Conservation (phyloP, 139 green algal genomes). For the Micractinium sp. region DNA sequence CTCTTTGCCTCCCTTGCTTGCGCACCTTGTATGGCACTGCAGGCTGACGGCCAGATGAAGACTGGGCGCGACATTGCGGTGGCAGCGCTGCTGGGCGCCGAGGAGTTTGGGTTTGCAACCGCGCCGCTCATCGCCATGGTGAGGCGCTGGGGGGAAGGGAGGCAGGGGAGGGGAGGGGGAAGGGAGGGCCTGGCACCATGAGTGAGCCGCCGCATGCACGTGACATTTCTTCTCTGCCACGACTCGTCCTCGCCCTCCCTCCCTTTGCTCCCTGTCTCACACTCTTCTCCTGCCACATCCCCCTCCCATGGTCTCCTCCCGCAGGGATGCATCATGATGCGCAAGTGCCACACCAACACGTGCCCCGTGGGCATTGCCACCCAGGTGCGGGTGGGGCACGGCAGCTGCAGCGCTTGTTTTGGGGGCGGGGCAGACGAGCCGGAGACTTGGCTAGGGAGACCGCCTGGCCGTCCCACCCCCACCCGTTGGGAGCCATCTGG, state of each 20-base stretch:
- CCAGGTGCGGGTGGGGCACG: constrained; percentile 40
- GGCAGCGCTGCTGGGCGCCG: constrained; percentile 88
- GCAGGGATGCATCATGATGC: constrained; percentile 78
- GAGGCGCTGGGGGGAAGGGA: neutral
- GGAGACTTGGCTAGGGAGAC: too few species aligned
- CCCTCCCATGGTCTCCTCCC: neutral
- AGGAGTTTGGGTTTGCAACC: constrained; percentile 98
- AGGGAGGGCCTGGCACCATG: neutral
- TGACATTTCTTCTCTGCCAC: too few species aligned
- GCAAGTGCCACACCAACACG: constrained; percentile 99
- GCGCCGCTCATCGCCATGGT: constrained; percentile 94
- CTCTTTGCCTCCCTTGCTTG: too few species aligned
- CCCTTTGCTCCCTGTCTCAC: neutral
- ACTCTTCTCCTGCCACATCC: neutral
- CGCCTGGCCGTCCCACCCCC: too few species aligned
- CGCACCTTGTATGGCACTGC: neutral
- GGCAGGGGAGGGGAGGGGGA: neutral
- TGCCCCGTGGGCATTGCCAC: constrained; percentile 96
- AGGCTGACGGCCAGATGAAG: constrained; percentile 82
- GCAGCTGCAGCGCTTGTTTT: neutral
- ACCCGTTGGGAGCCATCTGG: too few species aligned
- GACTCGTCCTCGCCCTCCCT: too few species aligned
- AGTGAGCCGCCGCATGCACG: too few species aligned
- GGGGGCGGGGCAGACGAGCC: too few species aligned
- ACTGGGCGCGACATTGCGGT: constrained; percentile 92